These are phyloP conservation scores for Solanum stenotomum DNA, from an alignment of 257 asterid genomes.

Conservation along the genomic window DNA sequence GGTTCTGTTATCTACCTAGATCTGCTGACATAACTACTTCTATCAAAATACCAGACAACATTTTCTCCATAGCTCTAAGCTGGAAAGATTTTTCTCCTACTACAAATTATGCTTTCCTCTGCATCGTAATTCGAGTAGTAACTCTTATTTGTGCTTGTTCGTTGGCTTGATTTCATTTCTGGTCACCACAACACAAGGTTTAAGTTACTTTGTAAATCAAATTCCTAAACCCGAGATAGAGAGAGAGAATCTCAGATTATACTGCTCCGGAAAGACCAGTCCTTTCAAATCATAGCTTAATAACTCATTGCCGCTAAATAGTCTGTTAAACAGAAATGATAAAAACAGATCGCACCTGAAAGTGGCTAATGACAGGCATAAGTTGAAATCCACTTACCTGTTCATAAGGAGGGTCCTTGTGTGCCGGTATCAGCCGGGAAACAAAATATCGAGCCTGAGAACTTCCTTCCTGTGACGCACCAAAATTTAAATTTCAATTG, in stretches of 20 bases:
- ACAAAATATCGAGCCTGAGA: conserved; percentile 97
- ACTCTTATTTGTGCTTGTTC: neutral
- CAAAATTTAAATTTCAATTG: neutral
- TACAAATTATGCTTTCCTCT: neutral
- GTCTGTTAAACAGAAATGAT: neutral
- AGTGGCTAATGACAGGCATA: neutral
- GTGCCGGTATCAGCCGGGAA: conserved; percentile 90
- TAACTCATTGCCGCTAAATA: neutral
- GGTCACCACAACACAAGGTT: neutral
- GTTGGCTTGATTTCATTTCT: neutral
- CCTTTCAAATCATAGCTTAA: neutral
- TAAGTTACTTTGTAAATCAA: neutral
- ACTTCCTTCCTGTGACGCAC: conserved; percentile 77
- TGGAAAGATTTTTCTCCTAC: neutral
- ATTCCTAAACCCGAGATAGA: neutral
- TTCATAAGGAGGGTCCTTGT: conserved; percentile 93
- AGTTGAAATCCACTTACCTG: conserved; percentile 39
- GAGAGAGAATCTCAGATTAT: neutral
- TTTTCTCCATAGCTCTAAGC: neutral
- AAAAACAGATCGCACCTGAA: neutral
- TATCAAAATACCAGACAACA: neutral
- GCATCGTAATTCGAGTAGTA: neutral
- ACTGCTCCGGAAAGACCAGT: neutral
- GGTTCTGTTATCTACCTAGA: neutral
- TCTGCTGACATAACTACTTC: neutral